phyloP scores from a whole-genome alignment of 495 filamentous ascomycete genomes.

The Hypoxylon cercidicola region DNA sequence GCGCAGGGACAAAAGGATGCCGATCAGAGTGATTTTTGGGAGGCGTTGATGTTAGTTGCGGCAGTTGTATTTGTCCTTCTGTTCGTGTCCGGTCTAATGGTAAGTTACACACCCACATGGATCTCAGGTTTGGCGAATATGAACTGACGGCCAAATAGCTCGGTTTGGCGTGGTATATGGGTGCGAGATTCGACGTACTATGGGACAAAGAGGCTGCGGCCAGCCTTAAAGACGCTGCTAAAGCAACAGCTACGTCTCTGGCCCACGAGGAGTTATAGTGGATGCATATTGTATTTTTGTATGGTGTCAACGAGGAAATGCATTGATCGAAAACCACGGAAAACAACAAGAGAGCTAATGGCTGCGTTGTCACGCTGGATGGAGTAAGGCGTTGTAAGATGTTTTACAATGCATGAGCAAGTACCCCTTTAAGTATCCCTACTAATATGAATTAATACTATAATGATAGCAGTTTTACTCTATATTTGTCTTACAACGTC shows the following conservation, averaged over 20 bases:
- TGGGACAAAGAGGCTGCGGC: constrained; percentile 47
- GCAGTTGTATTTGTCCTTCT: constrained; percentile 48
- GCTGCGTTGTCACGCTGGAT: constrained; percentile 4
- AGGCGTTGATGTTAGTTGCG: constrained; percentile 49
- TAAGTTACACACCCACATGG: constrained; percentile 37
- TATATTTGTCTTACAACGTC: background rate
- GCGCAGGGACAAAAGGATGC: constrained; percentile 40
- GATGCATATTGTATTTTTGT: constrained; percentile 9
- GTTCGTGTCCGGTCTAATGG: constrained; percentile 57
- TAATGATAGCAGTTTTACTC: constrained; percentile 2
- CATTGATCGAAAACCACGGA: constrained; percentile 5
- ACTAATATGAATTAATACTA: constrained; percentile 41
- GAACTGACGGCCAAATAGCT: constrained; percentile 59
- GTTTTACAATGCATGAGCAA: constrained; percentile 13
- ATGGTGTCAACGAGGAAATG: constrained; percentile 17
- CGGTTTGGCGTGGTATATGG: constrained; percentile 71
- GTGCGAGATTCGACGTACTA: constrained; percentile 66
- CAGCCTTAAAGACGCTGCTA: constrained; percentile 40
- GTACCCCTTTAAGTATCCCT: constrained; percentile 15
- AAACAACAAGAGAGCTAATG: constrained; percentile 10
- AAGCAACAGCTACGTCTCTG: constrained; percentile 31
- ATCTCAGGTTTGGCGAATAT: background rate
- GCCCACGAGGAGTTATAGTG: constrained; percentile 57
- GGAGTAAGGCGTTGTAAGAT: constrained; percentile 14
- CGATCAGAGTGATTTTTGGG: constrained; percentile 44